These are phyloP conservation scores for Colletotrichum cuscutae DNA, from an alignment of 2,329 filamentous ascomycete genomes.

Conservation along the genomic window DNA sequence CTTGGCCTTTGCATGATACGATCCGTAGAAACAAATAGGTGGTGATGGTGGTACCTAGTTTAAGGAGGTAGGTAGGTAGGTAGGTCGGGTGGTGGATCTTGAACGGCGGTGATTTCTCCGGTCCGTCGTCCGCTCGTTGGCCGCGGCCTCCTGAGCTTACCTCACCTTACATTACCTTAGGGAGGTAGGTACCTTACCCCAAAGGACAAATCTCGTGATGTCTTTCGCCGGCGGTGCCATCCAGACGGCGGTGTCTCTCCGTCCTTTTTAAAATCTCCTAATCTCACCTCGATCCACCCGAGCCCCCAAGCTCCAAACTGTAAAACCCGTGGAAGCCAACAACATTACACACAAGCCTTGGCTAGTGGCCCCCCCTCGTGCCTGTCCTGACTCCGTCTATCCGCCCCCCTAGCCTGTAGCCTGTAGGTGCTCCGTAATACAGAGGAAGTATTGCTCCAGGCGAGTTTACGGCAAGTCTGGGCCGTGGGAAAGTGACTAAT, in stretches of 20 bases:
- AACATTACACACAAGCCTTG: conserved; percentile 6
- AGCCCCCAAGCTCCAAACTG: background rate
- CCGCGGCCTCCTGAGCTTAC: background rate
- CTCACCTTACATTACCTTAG: no score
- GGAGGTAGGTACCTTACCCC: no score
- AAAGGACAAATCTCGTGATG: background rate
- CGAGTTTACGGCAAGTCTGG: conserved; percentile 3
- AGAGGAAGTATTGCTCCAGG: background rate
- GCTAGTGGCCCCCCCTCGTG: background rate
- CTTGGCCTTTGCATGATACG: background rate
- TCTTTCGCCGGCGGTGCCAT: background rate
- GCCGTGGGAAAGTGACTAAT: background rate
- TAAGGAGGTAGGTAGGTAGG: background rate
- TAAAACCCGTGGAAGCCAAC: background rate
- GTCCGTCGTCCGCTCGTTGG: conserved; percentile 20
- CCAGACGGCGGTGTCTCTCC: background rate
- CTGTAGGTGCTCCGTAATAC: background rate
- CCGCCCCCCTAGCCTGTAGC: background rate
- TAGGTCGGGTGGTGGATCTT: background rate
- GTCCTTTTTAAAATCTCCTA: background rate
- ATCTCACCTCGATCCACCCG: conserved; percentile 2
- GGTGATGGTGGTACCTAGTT: no score
- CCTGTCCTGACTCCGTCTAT: background rate
- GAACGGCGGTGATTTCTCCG: background rate
- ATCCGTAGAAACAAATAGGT: background rate